phyloP scores from a whole-genome alignment of 305 asterid species.

The Solanum aculeatissimum region DNA sequence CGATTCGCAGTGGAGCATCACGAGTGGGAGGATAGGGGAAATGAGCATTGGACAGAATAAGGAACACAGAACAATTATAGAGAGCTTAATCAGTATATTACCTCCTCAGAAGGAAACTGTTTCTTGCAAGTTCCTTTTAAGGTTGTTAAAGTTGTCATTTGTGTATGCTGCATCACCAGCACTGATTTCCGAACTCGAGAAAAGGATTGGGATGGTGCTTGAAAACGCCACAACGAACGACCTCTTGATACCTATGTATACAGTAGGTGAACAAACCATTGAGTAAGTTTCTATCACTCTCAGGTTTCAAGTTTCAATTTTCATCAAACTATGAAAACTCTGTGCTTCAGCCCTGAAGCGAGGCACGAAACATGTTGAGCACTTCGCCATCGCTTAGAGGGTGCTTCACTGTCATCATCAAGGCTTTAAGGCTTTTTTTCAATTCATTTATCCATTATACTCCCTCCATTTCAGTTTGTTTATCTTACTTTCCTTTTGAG shows the following conservation, averaged over 20 bases:
- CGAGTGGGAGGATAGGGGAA: constrained; percentile 34
- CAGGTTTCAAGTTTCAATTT: background rate
- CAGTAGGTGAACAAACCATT: constrained; percentile 32
- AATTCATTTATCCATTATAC: background rate
- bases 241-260: constrained; percentile 54
- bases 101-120: constrained; percentile 63
- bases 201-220: constrained; percentile 56
- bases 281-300: constrained; percentile 31
- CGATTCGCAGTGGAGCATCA: constrained; percentile 52
- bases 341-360: background rate
- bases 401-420: background rate
- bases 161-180: constrained; percentile 61
- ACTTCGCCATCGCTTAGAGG: background rate
- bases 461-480: background rate
- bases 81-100: constrained; percentile 56
- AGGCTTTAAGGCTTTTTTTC: background rate
- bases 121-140: constrained; percentile 56
- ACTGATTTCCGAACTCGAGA: constrained; percentile 67
- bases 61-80: constrained; percentile 48
- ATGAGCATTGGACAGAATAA: constrained; percentile 23
- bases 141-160: constrained; percentile 57
- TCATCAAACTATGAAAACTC: background rate
- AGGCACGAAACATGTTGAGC: background rate
- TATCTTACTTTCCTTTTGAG: background rate
- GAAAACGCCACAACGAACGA: constrained; percentile 55